Conservation (phyloP, 2,329 filamentous ascomycete species). For the Colletotrichum karsti region DNA sequence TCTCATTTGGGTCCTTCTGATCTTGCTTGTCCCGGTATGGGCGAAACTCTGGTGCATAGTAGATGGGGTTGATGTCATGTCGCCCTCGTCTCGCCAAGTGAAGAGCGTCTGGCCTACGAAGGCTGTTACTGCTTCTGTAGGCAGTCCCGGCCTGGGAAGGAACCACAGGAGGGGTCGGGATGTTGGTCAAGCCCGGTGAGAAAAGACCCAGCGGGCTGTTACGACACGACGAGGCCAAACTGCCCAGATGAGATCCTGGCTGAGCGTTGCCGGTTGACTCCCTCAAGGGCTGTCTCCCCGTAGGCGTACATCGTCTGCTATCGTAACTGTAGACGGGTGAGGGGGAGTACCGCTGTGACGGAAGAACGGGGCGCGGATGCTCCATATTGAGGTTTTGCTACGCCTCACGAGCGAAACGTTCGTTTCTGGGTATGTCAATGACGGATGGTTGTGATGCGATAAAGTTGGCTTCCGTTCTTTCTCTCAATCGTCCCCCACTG, state of each 20-base stretch:
- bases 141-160: conserved; percentile 55
- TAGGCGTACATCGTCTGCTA: conserved; percentile 48
- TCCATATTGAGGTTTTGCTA: conserved; percentile 20
- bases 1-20: conserved; percentile 69
- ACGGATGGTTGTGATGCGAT: conserved; percentile 12
- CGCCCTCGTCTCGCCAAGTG: conserved; percentile 41
- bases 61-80: conserved; percentile 64
- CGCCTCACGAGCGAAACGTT: not conserved
- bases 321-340: conserved; percentile 56
- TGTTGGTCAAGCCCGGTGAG: conserved; percentile 54
- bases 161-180: conserved; percentile 58
- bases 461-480: conserved; percentile 10
- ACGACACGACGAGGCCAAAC: conserved; percentile 51
- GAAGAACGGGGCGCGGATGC: conserved; percentile 55
- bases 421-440: conserved; percentile 7
- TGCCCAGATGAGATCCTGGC: conserved; percentile 36
- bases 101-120: conserved; percentile 37
- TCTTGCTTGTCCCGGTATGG: conserved; percentile 73
- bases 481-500: not conserved
- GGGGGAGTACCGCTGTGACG: conserved; percentile 60
- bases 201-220: conserved; percentile 51
- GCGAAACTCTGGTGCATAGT: conserved; percentile 68
- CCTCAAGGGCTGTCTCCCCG: conserved; percentile 54
- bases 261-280: conserved; percentile 64
- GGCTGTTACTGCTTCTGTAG: conserved; percentile 40